These are phyloP conservation scores for Chamaenerion angustifolium DNA, from an alignment of 345 rosid genomes.

Conservation along the genomic window DNA sequence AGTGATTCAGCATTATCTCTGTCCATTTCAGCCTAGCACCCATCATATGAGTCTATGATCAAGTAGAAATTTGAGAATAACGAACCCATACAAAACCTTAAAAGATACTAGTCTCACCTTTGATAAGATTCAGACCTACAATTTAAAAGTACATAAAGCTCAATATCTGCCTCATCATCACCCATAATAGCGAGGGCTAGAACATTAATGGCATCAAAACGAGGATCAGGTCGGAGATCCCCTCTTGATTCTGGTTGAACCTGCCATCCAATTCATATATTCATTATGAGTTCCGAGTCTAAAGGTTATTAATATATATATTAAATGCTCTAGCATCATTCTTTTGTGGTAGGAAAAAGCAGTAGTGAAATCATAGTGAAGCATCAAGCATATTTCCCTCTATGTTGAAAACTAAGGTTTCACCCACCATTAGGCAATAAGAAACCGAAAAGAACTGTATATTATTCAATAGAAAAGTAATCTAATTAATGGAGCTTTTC, in stretches of 20 bases:
- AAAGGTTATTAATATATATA: neutral
- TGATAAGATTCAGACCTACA: constrained; percentile 23
- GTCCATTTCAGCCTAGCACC: too few relatives aligned
- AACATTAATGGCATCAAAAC: constrained; percentile 61
- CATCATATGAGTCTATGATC: neutral
- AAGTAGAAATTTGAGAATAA: constrained; percentile 1
- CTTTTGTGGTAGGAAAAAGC: too few relatives aligned
- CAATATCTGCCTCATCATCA: constrained; percentile 37
- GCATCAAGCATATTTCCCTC: too few relatives aligned
- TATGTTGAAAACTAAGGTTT: too few relatives aligned
- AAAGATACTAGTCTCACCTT: constrained; percentile 32
- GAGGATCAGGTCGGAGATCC: constrained; percentile 81
- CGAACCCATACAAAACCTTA: neutral
- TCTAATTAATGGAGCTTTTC: too few relatives aligned
- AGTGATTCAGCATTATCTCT: too few relatives aligned
- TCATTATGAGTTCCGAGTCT: neutral
- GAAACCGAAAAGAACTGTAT: too few relatives aligned
- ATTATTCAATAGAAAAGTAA: too few relatives aligned
- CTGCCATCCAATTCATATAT: constrained; percentile 19
- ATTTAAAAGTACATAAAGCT: constrained; percentile 40
- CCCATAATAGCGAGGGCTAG: constrained; percentile 56
- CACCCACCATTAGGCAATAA: too few relatives aligned
- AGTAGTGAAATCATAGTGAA: too few relatives aligned
- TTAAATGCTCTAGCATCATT: too few relatives aligned
- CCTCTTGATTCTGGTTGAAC: constrained; percentile 84